Evolutionary conservation across 78 protist genomes (phyloP).

Genomic region (Diacronema lutheri): DNA sequence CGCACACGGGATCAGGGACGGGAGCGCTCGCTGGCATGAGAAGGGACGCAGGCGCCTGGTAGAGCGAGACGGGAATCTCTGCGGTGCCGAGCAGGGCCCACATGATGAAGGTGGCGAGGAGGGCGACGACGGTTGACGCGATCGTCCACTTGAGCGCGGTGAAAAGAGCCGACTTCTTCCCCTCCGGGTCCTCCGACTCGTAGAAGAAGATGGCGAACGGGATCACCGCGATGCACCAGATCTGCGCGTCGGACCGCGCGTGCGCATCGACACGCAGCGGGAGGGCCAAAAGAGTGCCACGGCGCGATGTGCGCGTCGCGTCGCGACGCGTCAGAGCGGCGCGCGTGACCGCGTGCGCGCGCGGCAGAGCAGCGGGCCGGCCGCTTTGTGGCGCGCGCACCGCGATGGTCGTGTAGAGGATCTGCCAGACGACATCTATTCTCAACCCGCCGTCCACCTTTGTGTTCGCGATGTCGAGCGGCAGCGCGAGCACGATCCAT

Average conservation of each 20-base stretch:
- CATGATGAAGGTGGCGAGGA: not conserved
- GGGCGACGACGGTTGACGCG: slow-evolving; percentile 25
- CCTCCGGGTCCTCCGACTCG: slow-evolving; percentile 79
- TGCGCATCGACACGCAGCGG: too few species aligned
- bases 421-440: not conserved
- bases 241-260: too few species aligned
- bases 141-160: slow-evolving; percentile 58
- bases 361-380: too few species aligned
- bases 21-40: not conserved
- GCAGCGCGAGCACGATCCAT: slow-evolving; percentile 46
- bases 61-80: slow-evolving; percentile 16
- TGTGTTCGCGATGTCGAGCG: slow-evolving; percentile 48
- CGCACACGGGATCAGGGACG: not conserved
- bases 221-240: slow-evolving; percentile 47
- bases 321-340: too few species aligned
- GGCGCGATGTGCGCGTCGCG: too few species aligned
- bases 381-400: too few species aligned
- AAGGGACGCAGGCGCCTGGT: too few species aligned
- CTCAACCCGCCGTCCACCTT: not conserved
- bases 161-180: slow-evolving; percentile 20
- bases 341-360: too few species aligned
- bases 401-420: not conserved
- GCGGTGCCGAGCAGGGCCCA: slow-evolving; percentile 44
- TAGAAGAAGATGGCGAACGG: slow-evolving; percentile 84
- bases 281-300: too few species aligned